These are phyloP conservation scores for Metschnikowia arizonensis DNA, from an alignment of 805 yeast genomes.

Conservation along the genomic window DNA sequence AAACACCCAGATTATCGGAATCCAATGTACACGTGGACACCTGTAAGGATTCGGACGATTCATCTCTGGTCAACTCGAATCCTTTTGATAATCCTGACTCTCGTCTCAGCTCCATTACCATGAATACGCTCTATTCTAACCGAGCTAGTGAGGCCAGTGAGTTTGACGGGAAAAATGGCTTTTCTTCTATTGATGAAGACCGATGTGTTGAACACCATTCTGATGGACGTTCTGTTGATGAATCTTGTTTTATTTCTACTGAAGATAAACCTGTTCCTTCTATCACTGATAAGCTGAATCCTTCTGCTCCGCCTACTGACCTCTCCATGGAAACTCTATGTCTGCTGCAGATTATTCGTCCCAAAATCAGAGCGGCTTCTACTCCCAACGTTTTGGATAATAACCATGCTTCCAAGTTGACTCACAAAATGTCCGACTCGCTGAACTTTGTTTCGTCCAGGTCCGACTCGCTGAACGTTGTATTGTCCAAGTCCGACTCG, in stretches of 20 bases:
- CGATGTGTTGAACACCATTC: neutral
- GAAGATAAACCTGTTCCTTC: conserved; percentile 1
- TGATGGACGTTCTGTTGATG: too few relatives aligned
- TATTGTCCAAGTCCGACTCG: conserved; percentile 10
- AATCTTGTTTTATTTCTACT: conserved; percentile 1
- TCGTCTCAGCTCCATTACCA: conserved; percentile 37
- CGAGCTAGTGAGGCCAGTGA: conserved; percentile 7
- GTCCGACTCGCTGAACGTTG: too few relatives aligned
- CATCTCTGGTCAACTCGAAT: conserved; percentile 28
- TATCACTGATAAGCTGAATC: too few relatives aligned
- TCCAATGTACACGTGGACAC: conserved; percentile 28
- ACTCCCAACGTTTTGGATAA: conserved; percentile 14
- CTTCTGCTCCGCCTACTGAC: too few relatives aligned
- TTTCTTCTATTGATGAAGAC: conserved; percentile 2
- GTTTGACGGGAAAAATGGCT: neutral
- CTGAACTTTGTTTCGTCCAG: too few relatives aligned
- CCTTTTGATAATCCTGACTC: conserved; percentile 36
- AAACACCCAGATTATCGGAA: conserved; percentile 27
- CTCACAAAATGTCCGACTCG: too few relatives aligned
- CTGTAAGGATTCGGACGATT: conserved; percentile 34
- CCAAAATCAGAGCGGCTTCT: conserved; percentile 16
- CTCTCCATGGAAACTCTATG: conserved; percentile 4
- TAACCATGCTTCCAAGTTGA: too few relatives aligned
- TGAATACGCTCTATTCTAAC: conserved; percentile 21
- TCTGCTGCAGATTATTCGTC: conserved; percentile 6